Percentiles rank a stretch among this genome's conserved stretches.
Evolutionary conservation across 192 early-diverging fungal genomes (phyloP).

Genomic region (Rhizoclosmatium globosum): DNA sequence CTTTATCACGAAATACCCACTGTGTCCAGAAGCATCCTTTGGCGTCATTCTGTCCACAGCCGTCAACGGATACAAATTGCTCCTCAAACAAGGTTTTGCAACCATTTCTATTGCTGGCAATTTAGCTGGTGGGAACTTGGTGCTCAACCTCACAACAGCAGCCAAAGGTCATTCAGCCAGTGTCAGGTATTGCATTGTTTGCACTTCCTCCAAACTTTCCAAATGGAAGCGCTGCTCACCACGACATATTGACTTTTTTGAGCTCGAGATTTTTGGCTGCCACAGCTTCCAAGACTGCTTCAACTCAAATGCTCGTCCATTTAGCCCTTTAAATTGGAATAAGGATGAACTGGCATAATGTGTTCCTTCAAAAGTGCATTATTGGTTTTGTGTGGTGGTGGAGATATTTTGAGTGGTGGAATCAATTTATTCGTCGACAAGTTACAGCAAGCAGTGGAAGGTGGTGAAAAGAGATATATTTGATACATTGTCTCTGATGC

Average conservation of each 20-base stretch:
- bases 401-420: conserved; percentile 19
- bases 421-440: conserved; percentile 27
- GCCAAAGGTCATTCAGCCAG: conserved; percentile 16
- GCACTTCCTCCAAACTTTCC: conserved; percentile 23
- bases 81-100: background rate
- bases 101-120: conserved; percentile 19
- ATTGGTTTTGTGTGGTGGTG: conserved; percentile 31
- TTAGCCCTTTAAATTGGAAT: conserved; percentile 9
- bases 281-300: background rate
- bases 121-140: conserved; percentile 19
- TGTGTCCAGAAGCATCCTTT: conserved; percentile 17
- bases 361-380: conserved; percentile 2
- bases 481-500: too few relatives aligned
- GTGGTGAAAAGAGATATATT: background rate
- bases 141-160: conserved; percentile 16
- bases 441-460: background rate
- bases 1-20: too few relatives aligned
- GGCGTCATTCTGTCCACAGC: background rate
- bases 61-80: conserved; percentile 6
- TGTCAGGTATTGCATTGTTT: conserved; percentile 4
- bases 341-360: background rate
- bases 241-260: conserved; percentile 5
- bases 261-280: conserved; percentile 11
- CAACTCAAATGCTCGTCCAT: background rate
- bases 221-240: background rate